phyloP scores from a whole-genome alignment of 306 rosid genomes.

The Quercus alba region DNA sequence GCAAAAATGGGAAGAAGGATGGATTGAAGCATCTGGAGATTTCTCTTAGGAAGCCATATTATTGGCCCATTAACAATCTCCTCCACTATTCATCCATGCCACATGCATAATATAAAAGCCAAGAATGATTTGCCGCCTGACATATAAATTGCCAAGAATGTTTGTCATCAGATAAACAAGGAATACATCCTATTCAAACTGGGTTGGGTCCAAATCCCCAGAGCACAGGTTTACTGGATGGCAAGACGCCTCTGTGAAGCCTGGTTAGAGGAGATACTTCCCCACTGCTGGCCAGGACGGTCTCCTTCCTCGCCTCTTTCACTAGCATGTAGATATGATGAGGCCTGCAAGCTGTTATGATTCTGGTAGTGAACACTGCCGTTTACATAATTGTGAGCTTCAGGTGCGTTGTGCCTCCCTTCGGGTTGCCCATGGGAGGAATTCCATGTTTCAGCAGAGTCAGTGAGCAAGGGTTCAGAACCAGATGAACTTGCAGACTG shows the following conservation, averaged over 20 bases:
- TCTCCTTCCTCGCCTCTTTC: slow-evolving; percentile 74
- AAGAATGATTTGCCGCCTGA: slow-evolving; percentile 98
- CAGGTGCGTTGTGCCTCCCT: slow-evolving; percentile 27
- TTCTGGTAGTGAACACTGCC: slow-evolving; percentile 47
- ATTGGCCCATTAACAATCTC: slow-evolving; percentile 33
- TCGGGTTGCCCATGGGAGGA: slow-evolving; percentile 57
- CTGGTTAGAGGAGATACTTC: slow-evolving; percentile 53
- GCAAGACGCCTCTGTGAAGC: slow-evolving; percentile 72
- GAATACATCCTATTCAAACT: slow-evolving; percentile 21
- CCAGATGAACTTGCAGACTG: slow-evolving; percentile 82
- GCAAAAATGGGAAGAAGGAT: slow-evolving; percentile 37
- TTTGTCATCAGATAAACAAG: slow-evolving; percentile 37
- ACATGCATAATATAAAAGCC: slow-evolving; percentile 70
- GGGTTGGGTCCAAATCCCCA: slow-evolving; percentile 28
- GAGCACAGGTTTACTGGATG: slow-evolving; percentile 51
- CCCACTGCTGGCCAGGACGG: slow-evolving; percentile 59
- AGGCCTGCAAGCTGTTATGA: slow-evolving; percentile 50
- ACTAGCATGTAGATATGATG: slow-evolving; percentile 47
- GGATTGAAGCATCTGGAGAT: slow-evolving; percentile 38
- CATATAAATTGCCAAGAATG: slow-evolving; percentile 55
- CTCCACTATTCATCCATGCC: slow-evolving; percentile 45
- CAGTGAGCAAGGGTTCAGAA: slow-evolving; percentile 67
- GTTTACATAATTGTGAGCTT: slow-evolving; percentile 43
- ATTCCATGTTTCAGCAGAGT: slow-evolving; percentile 75
- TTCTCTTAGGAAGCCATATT: slow-evolving; percentile 42